phyloP scores from a whole-genome alignment of 169 alveolate genomes.

The Plasmodium yoelii region DNA sequence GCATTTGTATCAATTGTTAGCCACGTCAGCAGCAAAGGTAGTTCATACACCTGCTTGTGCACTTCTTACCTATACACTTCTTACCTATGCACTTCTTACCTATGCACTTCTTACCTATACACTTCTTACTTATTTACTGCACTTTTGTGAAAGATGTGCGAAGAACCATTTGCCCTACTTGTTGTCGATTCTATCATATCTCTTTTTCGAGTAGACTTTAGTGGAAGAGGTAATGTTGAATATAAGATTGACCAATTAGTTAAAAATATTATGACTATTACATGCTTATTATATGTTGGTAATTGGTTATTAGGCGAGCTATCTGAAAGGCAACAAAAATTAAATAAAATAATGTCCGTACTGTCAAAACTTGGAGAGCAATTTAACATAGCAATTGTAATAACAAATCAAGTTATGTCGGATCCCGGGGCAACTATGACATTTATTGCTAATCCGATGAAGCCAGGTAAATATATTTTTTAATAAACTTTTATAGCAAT shows the following conservation, averaged over 20 bases:
- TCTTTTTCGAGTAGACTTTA: slow-evolving; percentile 91
- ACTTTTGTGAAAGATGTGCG: slow-evolving; percentile 77
- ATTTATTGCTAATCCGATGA: slow-evolving; percentile 92
- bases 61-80: no score
- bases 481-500: not conserved
- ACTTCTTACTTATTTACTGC: not conserved
- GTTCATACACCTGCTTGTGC: no score
- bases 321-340: slow-evolving; percentile 96
- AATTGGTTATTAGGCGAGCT: slow-evolving; percentile 89
- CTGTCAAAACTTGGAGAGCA: slow-evolving; percentile 95
- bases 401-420: slow-evolving; percentile 97
- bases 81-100: no score
- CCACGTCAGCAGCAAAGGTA: slow-evolving; percentile 78
- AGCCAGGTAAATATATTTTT: slow-evolving; percentile 85
- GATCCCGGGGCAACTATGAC: slow-evolving; percentile 93
- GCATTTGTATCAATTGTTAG: slow-evolving; percentile 63
- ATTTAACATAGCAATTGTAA: slow-evolving; percentile 95
- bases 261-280: not conserved
- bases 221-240: slow-evolving; percentile 88
- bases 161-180: slow-evolving; percentile 93
- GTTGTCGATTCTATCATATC: slow-evolving; percentile 95
- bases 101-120: no score
- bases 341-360: slow-evolving; percentile 90
- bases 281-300: not conserved
- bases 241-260: no score